A percentile compares a stretch with the other conserved stretches of the same genome.
phyloP scores from a whole-genome alignment of 176 grass and related monocot genomes.

The Musa troglodytarum region DNA sequence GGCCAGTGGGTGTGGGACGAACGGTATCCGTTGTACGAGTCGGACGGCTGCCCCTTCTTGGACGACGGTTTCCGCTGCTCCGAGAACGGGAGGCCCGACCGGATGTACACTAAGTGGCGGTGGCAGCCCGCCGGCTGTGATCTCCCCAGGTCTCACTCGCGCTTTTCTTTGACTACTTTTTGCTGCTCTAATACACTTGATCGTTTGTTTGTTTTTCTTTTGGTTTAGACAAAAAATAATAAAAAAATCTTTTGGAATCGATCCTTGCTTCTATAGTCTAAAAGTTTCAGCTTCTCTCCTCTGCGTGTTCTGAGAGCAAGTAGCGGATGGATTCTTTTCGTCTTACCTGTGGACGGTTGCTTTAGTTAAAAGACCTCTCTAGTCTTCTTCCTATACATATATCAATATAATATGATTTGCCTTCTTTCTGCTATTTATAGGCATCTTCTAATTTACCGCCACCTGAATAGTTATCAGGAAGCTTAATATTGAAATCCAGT shows the following conservation, averaged over 20 bases:
- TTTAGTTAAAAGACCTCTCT: background rate
- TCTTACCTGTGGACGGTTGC: background rate
- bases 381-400: too few species aligned
- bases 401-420: too few species aligned
- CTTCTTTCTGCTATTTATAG: too few species aligned
- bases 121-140: constrained; percentile 73
- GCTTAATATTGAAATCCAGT: too few species aligned
- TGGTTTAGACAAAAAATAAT: background rate
- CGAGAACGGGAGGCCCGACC: constrained; percentile 66
- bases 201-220: background rate
- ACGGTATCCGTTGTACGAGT: constrained; percentile 63
- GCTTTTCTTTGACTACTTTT: background rate
- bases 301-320: background rate
- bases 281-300: background rate
- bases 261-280: background rate
- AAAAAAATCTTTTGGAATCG: background rate
- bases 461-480: too few species aligned
- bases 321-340: background rate
- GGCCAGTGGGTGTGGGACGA: constrained; percentile 81
- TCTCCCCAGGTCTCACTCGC: constrained; percentile 41
- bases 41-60: constrained; percentile 60
- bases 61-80: constrained; percentile 73
- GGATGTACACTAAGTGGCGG: constrained; percentile 65
- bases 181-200: background rate
- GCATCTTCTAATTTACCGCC: too few species aligned